Percentiles rank a stretch among this genome's conserved stretches.
phyloP scores from a whole-genome alignment of 2,329 filamentous ascomycete genomes.

The Fusarium tanahbumbuense region DNA sequence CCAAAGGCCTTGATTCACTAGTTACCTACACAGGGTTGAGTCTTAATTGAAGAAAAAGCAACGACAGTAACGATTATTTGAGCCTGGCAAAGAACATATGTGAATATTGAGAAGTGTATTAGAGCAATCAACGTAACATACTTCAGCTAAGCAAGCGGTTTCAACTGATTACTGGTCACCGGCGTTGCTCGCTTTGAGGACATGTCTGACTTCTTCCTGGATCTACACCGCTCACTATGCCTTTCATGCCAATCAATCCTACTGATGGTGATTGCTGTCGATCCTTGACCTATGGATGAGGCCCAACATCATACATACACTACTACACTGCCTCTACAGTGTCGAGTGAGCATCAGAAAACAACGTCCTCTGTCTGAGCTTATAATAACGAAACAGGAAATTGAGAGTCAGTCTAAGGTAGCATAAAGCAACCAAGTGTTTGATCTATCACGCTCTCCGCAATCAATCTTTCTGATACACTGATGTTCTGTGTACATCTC shows the following conservation, averaged over 20 bases:
- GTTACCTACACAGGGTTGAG: conserved; percentile 10
- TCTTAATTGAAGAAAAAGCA: conserved; percentile 9
- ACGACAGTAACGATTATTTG: background rate
- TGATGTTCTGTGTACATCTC: background rate
- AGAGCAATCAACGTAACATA: background rate
- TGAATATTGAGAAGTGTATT: background rate
- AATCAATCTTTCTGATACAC: background rate
- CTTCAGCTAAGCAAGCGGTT: background rate
- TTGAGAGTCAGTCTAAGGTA: background rate
- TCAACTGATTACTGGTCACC: background rate
- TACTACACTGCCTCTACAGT: background rate
- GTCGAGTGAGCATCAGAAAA: background rate
- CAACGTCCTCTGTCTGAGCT: background rate
- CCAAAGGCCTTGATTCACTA: background rate
- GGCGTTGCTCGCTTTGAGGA: background rate
- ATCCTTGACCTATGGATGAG: background rate
- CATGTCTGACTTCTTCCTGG: background rate
- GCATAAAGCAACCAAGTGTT: background rate
- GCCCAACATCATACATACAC: background rate
- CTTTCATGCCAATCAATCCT: background rate
- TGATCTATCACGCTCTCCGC: background rate
- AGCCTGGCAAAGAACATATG: background rate
- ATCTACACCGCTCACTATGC: background rate
- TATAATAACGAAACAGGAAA: background rate
- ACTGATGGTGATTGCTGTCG: background rate